Evolutionary conservation across 2,329 filamentous ascomycete species (phyloP).

Genomic region (Stachybotrys chlorohalonatus): DNA sequence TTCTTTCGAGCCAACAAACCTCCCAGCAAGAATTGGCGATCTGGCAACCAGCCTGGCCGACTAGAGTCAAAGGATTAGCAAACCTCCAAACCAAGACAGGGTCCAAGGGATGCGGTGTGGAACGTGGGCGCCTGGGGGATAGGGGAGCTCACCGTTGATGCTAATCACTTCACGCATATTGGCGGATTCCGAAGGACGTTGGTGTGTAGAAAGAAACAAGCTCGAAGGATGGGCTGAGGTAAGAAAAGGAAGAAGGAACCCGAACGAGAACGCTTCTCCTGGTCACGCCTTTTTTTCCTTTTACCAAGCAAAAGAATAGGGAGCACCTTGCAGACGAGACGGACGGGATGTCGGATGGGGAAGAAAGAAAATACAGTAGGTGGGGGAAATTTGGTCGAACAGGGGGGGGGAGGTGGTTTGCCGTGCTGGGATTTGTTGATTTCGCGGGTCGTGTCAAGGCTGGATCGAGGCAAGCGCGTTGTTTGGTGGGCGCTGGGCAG

Average conservation of each 20-base stretch:
- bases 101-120: constrained; percentile 31
- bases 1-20: constrained; percentile 52
- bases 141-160: constrained; percentile 75
- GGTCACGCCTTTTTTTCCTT: constrained; percentile 12
- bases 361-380: constrained; percentile 30
- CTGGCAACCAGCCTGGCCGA: constrained; percentile 99
- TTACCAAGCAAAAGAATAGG: constrained; percentile 12
- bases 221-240: constrained; percentile 12
- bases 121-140: constrained; percentile 18
- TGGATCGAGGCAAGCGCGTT: constrained; percentile 26
- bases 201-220: constrained; percentile 13
- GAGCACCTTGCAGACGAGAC: constrained; percentile 16
- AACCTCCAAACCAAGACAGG: constrained; percentile 2
- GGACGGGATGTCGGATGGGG: constrained; percentile 13
- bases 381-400: constrained; percentile 37
- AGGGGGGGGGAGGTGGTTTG: constrained; percentile 16
- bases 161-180: constrained; percentile 99
- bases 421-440: constrained; percentile 29
- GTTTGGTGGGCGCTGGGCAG: constrained; percentile 1
- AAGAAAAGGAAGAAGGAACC: constrained; percentile 21
- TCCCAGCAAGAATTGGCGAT: constrained; percentile 99
- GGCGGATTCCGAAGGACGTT: constrained; percentile 21
- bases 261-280: constrained; percentile 9
- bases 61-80: constrained; percentile 54
- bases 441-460: constrained; percentile 18